Conservation (phyloP, 495 filamentous ascomycete species). For the Aspergillus cavernicola region DNA sequence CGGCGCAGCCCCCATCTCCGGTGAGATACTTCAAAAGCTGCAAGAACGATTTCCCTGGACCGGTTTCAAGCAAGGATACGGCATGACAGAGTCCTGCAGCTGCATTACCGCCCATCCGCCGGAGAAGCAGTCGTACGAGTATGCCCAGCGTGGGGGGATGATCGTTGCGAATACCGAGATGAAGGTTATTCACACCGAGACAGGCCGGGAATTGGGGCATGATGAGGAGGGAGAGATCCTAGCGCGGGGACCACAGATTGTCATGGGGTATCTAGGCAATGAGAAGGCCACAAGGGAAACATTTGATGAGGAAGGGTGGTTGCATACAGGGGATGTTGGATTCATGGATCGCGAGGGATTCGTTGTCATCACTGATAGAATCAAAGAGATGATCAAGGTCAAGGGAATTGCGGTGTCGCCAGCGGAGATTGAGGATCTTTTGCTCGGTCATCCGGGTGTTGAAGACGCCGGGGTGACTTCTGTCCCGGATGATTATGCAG, state of each 20-base stretch:
- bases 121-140: constrained; percentile 50
- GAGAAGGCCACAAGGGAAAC: constrained; percentile 55
- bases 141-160: constrained; percentile 57
- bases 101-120: constrained; percentile 59
- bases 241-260: constrained; percentile 51
- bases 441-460: constrained; percentile 54
- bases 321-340: constrained; percentile 68
- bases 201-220: constrained; percentile 39
- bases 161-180: constrained; percentile 56
- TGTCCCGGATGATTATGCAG: constrained; percentile 56
- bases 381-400: constrained; percentile 77
- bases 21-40: constrained; percentile 58
- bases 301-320: constrained; percentile 55
- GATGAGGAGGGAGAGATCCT: constrained; percentile 59
- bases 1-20: constrained; percentile 63
- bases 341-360: constrained; percentile 50
- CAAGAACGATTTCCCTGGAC: constrained; percentile 55
- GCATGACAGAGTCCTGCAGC: constrained; percentile 64
- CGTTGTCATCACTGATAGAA: constrained; percentile 60
- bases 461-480: constrained; percentile 59
- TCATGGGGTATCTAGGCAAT: constrained; percentile 58
- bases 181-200: constrained; percentile 54
- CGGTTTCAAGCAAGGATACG: constrained; percentile 66
- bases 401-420: constrained; percentile 69
- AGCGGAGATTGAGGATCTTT: constrained; percentile 63